Conservation (phyloP, 2,329 filamentous ascomycete species). For the Penicillium sumatraense region DNA sequence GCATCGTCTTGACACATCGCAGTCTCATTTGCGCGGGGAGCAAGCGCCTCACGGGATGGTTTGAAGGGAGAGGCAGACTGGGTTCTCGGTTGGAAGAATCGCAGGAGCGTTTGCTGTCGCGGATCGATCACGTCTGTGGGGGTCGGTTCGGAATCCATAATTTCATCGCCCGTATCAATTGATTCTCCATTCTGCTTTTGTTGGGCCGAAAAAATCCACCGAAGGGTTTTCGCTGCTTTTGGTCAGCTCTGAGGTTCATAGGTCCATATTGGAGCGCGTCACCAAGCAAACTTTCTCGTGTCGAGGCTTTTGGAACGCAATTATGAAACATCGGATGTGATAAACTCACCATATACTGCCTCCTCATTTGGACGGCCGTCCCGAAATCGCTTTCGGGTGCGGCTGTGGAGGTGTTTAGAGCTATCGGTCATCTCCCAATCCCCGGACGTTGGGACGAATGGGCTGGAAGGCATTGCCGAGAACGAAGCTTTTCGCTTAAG, state of each 20-base stretch:
- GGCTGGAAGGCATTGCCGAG: slow-evolving; percentile 46
- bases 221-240: slow-evolving; percentile 45
- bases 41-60: slow-evolving; percentile 25
- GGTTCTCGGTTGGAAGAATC: slow-evolving; percentile 42
- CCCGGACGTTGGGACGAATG: slow-evolving; percentile 16
- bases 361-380: slow-evolving; percentile 63
- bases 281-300: neutral
- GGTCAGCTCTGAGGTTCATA: slow-evolving; percentile 20
- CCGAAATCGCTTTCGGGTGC: slow-evolving; percentile 63
- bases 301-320: neutral
- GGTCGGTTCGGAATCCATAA: slow-evolving; percentile 30
- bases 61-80: slow-evolving; percentile 21
- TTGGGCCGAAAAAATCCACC: slow-evolving; percentile 48
- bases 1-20: slow-evolving; percentile 19
- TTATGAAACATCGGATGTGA: neutral
- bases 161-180: slow-evolving; percentile 27
- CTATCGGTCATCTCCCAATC: slow-evolving; percentile 37
- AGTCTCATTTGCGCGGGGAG: slow-evolving; percentile 28
- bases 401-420: slow-evolving; percentile 55
- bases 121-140: slow-evolving; percentile 39
- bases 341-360: slow-evolving; percentile 57
- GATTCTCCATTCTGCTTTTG: slow-evolving; percentile 28
- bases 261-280: neutral
- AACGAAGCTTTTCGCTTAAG: slow-evolving; percentile 65
- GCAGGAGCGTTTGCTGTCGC: slow-evolving; percentile 45